Conservation (phyloP, 176 grass and related monocot species). For the Tillandsia leiboldiana region DNA sequence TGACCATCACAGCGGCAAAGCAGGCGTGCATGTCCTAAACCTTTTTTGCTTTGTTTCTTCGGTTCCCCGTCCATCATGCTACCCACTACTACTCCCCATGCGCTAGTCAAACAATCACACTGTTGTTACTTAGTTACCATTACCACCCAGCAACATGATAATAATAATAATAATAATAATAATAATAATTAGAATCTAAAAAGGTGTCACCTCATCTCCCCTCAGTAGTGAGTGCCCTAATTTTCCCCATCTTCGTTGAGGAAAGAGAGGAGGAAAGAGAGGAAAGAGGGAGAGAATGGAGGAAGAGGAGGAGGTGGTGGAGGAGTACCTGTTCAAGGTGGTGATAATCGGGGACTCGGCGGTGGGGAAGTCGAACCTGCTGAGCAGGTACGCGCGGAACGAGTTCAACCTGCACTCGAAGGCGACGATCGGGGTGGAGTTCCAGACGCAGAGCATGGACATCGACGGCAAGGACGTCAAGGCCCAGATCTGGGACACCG, state of each 20-base stretch:
- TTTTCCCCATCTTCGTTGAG: background rate
- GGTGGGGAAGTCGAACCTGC: conserved; percentile 57
- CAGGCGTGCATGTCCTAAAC: no score
- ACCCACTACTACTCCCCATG: no score
- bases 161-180: no score
- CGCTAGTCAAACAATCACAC: no score
- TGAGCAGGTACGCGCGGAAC: conserved; percentile 49
- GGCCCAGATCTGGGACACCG: conserved; percentile 69
- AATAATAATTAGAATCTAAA: no score
- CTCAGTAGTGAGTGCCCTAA: background rate
- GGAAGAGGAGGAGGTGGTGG: conserved; percentile 46
- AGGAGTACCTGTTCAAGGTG: conserved; percentile 73
- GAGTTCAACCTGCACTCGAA: conserved; percentile 67
- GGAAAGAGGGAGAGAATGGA: conserved; percentile 7
- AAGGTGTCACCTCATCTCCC: no score
- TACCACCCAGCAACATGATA: no score
- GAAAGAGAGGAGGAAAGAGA: background rate
- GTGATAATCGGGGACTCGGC: conserved; percentile 65
- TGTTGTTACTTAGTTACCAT: no score
- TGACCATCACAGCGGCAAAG: no score
- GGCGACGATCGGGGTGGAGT: conserved; percentile 69
- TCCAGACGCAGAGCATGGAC: conserved; percentile 57
- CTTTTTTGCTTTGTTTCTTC: no score
- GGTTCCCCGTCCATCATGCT: no score
- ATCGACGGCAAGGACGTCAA: conserved; percentile 17